phyloP scores from a whole-genome alignment of 257 asterid species.

The Solanum pennellii region DNA sequence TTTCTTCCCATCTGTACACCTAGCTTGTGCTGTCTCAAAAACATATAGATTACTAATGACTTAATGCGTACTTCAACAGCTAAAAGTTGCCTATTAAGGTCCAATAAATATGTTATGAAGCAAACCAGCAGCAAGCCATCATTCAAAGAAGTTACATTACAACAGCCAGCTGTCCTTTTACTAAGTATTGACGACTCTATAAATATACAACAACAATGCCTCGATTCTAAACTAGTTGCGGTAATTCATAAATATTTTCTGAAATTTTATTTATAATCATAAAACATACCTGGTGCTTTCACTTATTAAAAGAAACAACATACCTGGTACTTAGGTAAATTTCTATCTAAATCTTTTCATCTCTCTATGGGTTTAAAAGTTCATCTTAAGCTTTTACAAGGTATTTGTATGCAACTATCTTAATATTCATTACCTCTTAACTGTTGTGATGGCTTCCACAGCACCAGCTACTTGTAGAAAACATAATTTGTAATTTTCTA shows the following conservation, averaged over 20 bases:
- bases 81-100: not conserved
- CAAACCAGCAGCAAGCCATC: not conserved
- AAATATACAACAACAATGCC: not conserved
- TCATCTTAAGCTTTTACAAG: not conserved
- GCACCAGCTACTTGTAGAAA: constrained; percentile 47
- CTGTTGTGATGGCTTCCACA: constrained; percentile 87
- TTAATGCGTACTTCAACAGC: not conserved
- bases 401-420: not conserved
- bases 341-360: not conserved
- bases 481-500: not conserved
- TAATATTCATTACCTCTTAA: constrained; percentile 44
- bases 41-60: not conserved
- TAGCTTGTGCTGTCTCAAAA: not conserved
- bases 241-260: not conserved
- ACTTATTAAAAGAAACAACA: not conserved
- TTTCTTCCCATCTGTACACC: not conserved
- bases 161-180: not conserved
- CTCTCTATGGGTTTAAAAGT: not conserved
- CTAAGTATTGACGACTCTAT: not conserved
- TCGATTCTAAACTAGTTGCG: not conserved
- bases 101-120: not conserved
- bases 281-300: not conserved
- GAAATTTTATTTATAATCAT: not conserved
- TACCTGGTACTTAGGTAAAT: not conserved
- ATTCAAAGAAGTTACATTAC: not conserved